Conservation (phyloP, 73 alveolate species). For the Blepharisma japonicum region DNA sequence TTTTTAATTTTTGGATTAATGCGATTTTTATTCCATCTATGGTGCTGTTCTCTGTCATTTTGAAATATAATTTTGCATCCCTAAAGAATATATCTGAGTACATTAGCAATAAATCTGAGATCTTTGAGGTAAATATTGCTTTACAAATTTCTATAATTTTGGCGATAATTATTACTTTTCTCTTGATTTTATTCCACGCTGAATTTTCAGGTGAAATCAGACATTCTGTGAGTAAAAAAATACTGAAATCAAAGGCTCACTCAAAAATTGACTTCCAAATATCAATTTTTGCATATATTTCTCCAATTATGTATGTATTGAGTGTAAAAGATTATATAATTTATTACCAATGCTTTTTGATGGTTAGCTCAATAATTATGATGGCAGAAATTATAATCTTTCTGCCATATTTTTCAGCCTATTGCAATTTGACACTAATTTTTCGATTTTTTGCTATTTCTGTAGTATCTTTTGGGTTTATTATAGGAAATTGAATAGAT, state of each 20-base stretch:
- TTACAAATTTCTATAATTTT: no score
- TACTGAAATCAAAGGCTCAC: neutral
- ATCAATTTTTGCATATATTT: neutral
- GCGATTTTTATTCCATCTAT: no score
- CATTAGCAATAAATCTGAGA: no score
- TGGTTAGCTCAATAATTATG: neutral
- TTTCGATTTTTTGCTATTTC: neutral
- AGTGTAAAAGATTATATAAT: neutral
- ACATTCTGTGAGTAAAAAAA: neutral
- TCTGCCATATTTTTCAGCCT: conserved; percentile 8
- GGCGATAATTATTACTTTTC: no score
- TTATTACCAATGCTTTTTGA: neutral
- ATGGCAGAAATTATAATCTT: neutral
- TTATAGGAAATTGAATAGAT: neutral
- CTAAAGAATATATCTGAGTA: no score
- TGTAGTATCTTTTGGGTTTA: neutral
- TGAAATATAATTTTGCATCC: no score
- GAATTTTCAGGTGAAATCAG: neutral
- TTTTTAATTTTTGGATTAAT: no score
- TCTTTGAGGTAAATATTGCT: no score
- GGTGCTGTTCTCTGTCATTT: no score
- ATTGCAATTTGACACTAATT: neutral
- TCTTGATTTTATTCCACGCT: neutral
- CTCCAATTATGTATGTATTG: neutral
- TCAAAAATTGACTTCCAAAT: neutral